phyloP scores from a whole-genome alignment of 2,329 filamentous ascomycete genomes.

The Ambrosiella cleistominuta region DNA sequence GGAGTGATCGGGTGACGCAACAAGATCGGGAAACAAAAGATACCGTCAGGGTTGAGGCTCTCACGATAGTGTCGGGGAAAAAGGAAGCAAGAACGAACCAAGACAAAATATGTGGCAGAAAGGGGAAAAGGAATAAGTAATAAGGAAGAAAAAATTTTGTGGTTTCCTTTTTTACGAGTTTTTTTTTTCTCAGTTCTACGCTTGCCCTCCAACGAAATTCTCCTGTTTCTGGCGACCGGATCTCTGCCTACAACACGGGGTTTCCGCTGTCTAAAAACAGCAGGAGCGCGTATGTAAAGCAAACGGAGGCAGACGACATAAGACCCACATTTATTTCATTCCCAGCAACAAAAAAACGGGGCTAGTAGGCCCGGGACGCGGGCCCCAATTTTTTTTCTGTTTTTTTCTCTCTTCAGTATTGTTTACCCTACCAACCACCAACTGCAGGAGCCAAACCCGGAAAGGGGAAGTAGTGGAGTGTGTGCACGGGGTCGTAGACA shows the following conservation, averaged over 20 bases:
- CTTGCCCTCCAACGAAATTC: background rate
- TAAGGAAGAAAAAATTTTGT: no score
- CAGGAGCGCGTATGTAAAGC: background rate
- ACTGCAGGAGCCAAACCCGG: background rate
- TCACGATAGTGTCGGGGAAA: no score
- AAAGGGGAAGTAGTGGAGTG: no score
- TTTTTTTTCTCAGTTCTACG: background rate
- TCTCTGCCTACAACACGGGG: background rate
- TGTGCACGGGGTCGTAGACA: no score
- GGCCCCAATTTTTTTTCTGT: background rate
- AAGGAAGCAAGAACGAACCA: background rate
- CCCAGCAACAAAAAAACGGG: background rate
- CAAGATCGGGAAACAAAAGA: no score
- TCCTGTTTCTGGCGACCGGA: background rate
- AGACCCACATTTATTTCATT: background rate
- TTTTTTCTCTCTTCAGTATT: background rate
- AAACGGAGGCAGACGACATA: background rate
- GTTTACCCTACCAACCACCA: no score
- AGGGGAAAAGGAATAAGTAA: no score
- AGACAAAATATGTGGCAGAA: no score
- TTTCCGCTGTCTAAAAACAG: background rate
- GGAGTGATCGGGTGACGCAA: no score
- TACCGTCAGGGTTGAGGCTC: no score
- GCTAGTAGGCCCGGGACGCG: background rate
- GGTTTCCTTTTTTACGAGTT: no score